Base-by-base conservation (phyloP, 352 stramenopile genomes). In the Thalassiosira exigua region DNA sequence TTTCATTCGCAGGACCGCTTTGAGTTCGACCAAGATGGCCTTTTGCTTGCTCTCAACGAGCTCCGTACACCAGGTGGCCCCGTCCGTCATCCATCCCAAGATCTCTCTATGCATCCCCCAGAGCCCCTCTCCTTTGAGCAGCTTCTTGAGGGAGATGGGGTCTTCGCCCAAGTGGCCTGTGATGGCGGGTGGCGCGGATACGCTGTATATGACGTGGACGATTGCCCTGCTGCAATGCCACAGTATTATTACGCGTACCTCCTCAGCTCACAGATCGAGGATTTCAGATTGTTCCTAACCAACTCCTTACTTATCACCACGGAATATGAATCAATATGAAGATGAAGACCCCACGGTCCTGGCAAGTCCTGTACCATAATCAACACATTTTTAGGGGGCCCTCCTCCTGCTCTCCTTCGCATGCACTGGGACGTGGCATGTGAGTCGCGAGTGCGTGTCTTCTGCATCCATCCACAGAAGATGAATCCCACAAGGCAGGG, bases 151-250 rank as follows among this genome's bases (percentile, higher is more conserved):
- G 36, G 36, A 44, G 36, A 44, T 44, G 36, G 36, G 36, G 36
- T 44, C 36, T 44, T 44, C 36, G 14, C 36, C 36, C 7, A 14
- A 14, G 36, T 44, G 36, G 36, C 36, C 36, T 7, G 36, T 44
- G 36, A 44, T 44, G 7, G 36, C 14, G 14, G 36, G 36, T 7
- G 48, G 29, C 0, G 59, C 59, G 26, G 65, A 69, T 0, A 69
- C 53, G 19, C 61, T 30, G 24, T 77, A 66, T 1, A 82, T 73
- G 0, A 36, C 73, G 7, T 48, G 30, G 1, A 73, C 17, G 0
- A 82, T 24, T 3, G 54, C 58, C 30, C 9, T 52, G 46, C 51
- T 32, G 0, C 69, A 29, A 50, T 82, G 66, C 0, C 32, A 4
- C 0, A 82, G 33, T 12, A 71, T 32, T 26, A 65, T n/a, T 32